Base-by-base conservation (phyloP, 2,329 filamentous ascomycete species). In the Diaporthe ampelina region DNA sequence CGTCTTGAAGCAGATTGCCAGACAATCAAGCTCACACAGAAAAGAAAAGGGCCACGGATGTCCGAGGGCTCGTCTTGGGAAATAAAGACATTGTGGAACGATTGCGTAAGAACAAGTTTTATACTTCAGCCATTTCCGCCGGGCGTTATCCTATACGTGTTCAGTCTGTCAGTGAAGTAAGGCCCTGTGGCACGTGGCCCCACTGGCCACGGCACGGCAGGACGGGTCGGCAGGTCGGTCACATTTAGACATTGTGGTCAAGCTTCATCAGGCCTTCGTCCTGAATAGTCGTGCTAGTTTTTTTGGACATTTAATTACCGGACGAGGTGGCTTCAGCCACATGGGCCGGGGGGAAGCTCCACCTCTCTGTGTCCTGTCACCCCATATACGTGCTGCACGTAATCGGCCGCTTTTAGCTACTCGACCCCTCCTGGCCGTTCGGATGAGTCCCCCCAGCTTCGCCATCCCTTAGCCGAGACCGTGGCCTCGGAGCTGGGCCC, bases 401-500 rank as follows among this genome's bases (percentile, higher is more conserved):
- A 68, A 68, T 40, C 63, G 54, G 29, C 63, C 21, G 32, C 32
- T 26, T 68, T 68, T 54, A 54, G 63, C 21, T 50, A 68, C 32
- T 54, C 32, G 63, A 37, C 24, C 1, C 13, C 26, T 26, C 32
- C 48, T 37, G 63, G 15, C 63, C 63, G 54, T 68, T 68, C 63
- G 63, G 63, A 68, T 52, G 15, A 37, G 45, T 52, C 29, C 45
- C 61, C 45, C 9, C 21, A 40, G 45, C 63, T 68, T 37, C 32
- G 45, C n/a, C 63, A 40, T 68, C 48, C 29, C 63, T 68, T 26
- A 40, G 63, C 48, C 45, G 63, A 54, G 63, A 54, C 63, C 63
- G 63, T 67, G 63, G 63, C 21, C 45, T 67, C 63, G 63, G 63
- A 50, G 45, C 48, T 37, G 45, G 63, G 45, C 45, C 63, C 63